Conservation (phyloP, 176 grass and related monocot species). For the Oryza glaberrima region DNA sequence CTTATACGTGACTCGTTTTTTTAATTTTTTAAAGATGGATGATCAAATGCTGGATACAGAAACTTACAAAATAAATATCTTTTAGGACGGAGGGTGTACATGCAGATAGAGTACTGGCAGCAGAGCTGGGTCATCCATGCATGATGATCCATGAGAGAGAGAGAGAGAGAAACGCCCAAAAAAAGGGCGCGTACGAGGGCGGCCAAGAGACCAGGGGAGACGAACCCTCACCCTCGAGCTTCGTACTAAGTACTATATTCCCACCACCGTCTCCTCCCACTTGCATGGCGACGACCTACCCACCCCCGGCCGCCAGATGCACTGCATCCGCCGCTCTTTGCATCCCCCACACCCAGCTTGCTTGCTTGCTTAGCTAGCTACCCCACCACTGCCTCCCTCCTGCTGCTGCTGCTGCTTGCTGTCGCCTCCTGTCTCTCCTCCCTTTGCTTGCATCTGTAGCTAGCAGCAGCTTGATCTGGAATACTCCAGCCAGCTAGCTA, state of each 20-base stretch:
- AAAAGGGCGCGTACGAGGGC: conserved; percentile 11
- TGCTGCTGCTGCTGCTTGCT: no score
- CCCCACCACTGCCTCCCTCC: not conserved
- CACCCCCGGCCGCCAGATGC: not conserved
- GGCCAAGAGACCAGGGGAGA: conserved; percentile 53
- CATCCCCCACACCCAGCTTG: no score
- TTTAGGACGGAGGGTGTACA: no score
- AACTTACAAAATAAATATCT: no score
- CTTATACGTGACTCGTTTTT: no score
- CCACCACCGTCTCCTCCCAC: conserved; percentile 49
- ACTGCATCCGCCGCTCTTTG: not conserved
- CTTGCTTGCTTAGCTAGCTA: not conserved
- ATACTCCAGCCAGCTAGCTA: no score
- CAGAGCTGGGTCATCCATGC: not conserved
- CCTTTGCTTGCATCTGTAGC: not conserved
- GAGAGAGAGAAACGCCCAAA: not conserved
- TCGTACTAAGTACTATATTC: conserved; percentile 51
- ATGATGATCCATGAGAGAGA: no score
- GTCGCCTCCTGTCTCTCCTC: not conserved
- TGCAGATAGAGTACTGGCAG: not conserved
- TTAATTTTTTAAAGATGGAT: no score
- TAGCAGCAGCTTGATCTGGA: no score
- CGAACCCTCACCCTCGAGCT: conserved; percentile 40
- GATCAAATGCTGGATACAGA: no score
- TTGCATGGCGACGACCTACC: conserved; percentile 43